Evolutionary conservation across 1,284 basidiomycete genomes (phyloP).

Genomic region (Ustilago bromivora): DNA sequence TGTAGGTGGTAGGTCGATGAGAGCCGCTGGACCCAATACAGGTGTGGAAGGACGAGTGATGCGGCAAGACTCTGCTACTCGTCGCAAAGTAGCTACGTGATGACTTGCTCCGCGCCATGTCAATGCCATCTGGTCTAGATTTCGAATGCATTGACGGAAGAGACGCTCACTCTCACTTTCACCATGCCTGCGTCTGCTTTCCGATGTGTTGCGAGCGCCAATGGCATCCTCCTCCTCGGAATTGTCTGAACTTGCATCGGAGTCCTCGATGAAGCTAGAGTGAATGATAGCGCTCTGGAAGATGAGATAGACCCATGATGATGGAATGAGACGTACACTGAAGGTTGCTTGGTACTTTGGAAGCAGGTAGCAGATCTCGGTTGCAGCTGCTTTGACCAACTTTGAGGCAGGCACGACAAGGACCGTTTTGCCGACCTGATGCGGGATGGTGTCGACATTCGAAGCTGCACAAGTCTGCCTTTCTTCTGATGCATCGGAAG

Average conservation of each 20-base stretch:
- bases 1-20: not conserved
- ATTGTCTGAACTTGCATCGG: not conserved
- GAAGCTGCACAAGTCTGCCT: not conserved
- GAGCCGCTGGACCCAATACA: not conserved
- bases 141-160: slow-evolving; percentile 26
- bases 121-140: slow-evolving; percentile 17
- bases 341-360: slow-evolving; percentile 26
- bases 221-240: not conserved
- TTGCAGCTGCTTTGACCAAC: slow-evolving; percentile 18
- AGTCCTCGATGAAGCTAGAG: slow-evolving; percentile 20
- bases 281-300: slow-evolving; percentile 32
- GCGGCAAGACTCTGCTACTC: slow-evolving; percentile 19
- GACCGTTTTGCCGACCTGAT: not conserved
- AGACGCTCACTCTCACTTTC: slow-evolving; percentile 11
- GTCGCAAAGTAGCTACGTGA: slow-evolving; percentile 22
- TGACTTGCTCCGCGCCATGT: slow-evolving; percentile 31
- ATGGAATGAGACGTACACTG: slow-evolving; percentile 20
- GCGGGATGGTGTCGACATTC: not conserved
- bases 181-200: not conserved
- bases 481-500: not conserved
- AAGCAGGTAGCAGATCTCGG: slow-evolving; percentile 25
- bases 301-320: slow-evolving; percentile 36
- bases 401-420: slow-evolving; percentile 6
- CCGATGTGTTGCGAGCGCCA: not conserved
- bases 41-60: slow-evolving; percentile 22